phyloP scores from a whole-genome alignment of 192 early-diverging fungal genomes.

The Umbelopsis isabellina region DNA sequence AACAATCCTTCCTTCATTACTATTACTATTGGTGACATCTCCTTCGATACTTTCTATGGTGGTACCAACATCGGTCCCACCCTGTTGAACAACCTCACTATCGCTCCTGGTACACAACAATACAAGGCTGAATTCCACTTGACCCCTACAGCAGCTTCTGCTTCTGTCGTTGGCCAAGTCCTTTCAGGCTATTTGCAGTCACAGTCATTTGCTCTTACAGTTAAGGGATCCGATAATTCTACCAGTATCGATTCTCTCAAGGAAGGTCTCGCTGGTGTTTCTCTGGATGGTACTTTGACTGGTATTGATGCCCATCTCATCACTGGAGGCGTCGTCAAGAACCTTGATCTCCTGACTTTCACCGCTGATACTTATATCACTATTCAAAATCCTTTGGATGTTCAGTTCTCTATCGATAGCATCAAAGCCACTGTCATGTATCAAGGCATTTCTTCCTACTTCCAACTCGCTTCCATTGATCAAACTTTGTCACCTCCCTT shows the following conservation, averaged over 20 bases:
- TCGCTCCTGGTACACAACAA: conserved; percentile 48
- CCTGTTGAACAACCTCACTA: conserved; percentile 38
- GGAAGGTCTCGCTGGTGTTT: conserved; percentile 45
- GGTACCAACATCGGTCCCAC: conserved; percentile 45
- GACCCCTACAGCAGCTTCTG: conserved; percentile 25
- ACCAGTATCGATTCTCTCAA: conserved; percentile 46
- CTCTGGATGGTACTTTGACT: conserved; percentile 40
- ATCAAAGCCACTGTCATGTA: conserved; percentile 20
- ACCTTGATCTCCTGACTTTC: conserved; percentile 1
- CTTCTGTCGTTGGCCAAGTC: conserved; percentile 36
- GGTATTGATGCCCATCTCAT: conserved; percentile 49
- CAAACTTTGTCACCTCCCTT: background rate
- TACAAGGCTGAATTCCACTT: conserved; percentile 44
- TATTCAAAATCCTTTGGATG: conserved; percentile 31
- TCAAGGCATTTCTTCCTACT: background rate
- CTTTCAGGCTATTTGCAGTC: conserved; percentile 50
- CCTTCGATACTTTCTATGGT: conserved; percentile 45
- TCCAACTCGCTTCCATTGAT: conserved; percentile 25
- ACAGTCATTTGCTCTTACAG: conserved; percentile 37
- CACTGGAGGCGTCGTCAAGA: conserved; percentile 26
- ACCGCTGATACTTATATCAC: conserved; percentile 21
- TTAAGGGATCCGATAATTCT: conserved; percentile 43
- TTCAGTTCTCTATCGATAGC: conserved; percentile 12
- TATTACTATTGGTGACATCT: conserved; percentile 50
- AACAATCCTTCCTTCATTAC: conserved; percentile 57